Base-by-base conservation (phyloP, 2,329 filamentous ascomycete species). In the Trichocomaceae sp. region DNA sequence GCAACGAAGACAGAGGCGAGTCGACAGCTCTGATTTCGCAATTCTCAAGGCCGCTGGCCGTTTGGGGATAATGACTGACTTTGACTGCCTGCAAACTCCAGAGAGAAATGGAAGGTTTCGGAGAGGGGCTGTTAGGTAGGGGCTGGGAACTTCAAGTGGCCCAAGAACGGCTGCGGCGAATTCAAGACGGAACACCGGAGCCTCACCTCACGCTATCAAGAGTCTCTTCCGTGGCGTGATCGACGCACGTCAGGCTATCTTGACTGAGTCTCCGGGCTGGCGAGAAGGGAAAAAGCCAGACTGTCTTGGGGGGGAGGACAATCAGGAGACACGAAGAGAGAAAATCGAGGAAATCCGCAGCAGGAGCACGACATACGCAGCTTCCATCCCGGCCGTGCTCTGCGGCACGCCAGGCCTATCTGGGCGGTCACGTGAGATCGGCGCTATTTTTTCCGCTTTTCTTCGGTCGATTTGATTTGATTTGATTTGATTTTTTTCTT, bases 371-470 rank as follows among this genome's bases (percentile, higher is more conserved):
- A 22, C 26, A 41, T 56, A 22, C 50, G 54, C 47, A 54, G 37
- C 20, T 52, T 22, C 54, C 46, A 56, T 48, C 50, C 54, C 10
- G 50, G 17, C 44, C 35, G 54, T 56, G 49, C 13, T 46, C 26
- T 29, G 33, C 22, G 26, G 52, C 53, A 49, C 60, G 57, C 62
- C 60, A 61, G 22, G 4, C 61, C 49, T 0, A 1, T 33, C 58
- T 15, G 1, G 58, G 60, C 20, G 55, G 7, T 58, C 58, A 60
- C 59, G 57, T 59, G 59, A 47, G 39, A 17, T 31, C 9, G 47
- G 47, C 47, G 13, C 54, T 57, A 54, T 54, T 52, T 60, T 62
- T 61, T 61, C 20, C 33, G 22, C 23, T 20, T 42, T 42, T 26
- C 23, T 7, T 42, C 23, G 29, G 37, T n/a, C 17, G 6, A n/a